phyloP scores from a whole-genome alignment of 495 filamentous ascomycete species.

The Annulohypoxylon moriforme region DNA sequence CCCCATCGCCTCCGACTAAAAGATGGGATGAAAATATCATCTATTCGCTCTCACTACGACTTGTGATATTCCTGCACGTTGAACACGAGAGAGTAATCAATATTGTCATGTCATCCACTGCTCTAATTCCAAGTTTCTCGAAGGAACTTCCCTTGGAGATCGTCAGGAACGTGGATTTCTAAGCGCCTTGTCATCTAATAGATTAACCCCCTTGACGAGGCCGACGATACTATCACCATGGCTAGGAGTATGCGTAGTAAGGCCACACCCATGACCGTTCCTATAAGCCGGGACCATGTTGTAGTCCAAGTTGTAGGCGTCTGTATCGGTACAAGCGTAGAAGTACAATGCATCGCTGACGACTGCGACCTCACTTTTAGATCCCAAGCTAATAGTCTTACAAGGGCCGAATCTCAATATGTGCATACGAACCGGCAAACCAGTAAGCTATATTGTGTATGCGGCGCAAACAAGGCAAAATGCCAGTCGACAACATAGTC shows the following conservation, averaged over 20 bases:
- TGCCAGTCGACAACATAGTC: conserved; percentile 14
- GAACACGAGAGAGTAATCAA: conserved; percentile 10
- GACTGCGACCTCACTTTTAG: not conserved
- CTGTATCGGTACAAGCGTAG: conserved; percentile 18
- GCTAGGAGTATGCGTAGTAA: conserved; percentile 2
- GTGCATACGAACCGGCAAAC: conserved; percentile 16
- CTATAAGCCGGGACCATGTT: conserved; percentile 1
- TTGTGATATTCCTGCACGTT: conserved; percentile 3
- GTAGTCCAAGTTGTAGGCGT: conserved; percentile 8
- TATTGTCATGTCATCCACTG: conserved; percentile 2
- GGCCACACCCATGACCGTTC: not conserved
- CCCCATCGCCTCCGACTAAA: not conserved
- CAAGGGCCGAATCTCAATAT: conserved; percentile 21
- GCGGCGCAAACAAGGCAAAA: conserved; percentile 20
- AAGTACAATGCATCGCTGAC: conserved; percentile 22
- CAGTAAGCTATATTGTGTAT: conserved; percentile 1
- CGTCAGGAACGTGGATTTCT: conserved; percentile 16
- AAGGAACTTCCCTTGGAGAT: conserved; percentile 3
- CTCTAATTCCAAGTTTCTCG: conserved; percentile 15
- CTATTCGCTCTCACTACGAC: not conserved
- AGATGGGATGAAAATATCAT: conserved; percentile 8
- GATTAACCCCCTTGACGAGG: conserved; percentile 5
- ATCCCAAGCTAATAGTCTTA: conserved; percentile 6
- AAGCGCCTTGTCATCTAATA: conserved; percentile 14
- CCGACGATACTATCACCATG: not conserved